Evolutionary conservation across 352 stramenopile species (phyloP).

Genomic region (Globisporangium sylvaticum): DNA sequence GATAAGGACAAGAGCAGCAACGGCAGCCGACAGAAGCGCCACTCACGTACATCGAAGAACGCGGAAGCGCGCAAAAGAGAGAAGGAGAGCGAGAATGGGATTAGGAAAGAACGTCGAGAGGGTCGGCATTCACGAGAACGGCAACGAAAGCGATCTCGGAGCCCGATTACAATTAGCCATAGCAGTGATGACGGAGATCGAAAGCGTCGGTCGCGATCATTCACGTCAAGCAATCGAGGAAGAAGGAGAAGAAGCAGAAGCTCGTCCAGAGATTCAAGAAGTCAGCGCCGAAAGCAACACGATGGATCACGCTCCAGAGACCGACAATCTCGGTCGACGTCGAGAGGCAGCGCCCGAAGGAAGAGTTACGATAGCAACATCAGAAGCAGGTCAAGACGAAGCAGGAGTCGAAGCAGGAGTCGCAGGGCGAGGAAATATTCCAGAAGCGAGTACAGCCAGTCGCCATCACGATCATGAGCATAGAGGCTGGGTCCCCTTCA

Average conservation of each 20-base stretch:
- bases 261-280: no score
- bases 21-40: no score
- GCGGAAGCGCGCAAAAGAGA: no score
- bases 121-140: no score
- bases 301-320: background rate
- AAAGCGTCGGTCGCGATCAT: slow-evolving; percentile 1
- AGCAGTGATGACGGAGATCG: slow-evolving; percentile 4
- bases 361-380: background rate
- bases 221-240: background rate
- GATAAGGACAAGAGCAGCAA: no score
- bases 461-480: background rate
- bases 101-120: no score
- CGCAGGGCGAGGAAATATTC: background rate
- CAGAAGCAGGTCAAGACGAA: slow-evolving; percentile 10
- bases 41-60: no score
- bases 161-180: background rate
- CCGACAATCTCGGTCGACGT: background rate
- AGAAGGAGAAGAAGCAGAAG: slow-evolving; percentile 14
- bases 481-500: no score
- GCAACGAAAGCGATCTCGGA: background rate
- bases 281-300: background rate
- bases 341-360: background rate
- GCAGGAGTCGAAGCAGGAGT: background rate
- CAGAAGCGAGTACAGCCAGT: background rate
- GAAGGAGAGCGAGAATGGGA: no score